Conservation (phyloP, 306 rosid species). For the Cucumis cinereus region DNA sequence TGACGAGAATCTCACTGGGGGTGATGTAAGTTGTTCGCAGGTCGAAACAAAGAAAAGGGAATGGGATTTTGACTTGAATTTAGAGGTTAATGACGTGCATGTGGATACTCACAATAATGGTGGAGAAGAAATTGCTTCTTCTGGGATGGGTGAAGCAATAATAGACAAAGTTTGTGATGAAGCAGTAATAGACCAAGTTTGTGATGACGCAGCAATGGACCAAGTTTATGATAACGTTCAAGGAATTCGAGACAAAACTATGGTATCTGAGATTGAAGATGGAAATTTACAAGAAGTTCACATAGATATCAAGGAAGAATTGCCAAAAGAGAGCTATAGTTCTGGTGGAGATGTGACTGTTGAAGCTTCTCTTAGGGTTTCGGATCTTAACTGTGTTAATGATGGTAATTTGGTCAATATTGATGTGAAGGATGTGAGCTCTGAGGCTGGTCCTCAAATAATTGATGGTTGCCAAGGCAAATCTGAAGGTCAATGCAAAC, state of each 20-base stretch:
- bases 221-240: conserved; percentile 3
- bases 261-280: conserved; percentile 16
- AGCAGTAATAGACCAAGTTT: conserved; percentile 13
- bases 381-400: conserved; percentile 16
- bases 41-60: conserved; percentile 29
- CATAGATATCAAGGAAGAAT: conserved; percentile 22
- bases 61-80: conserved; percentile 68
- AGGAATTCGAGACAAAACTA: conserved; percentile 12
- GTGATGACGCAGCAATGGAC: conserved; percentile 12
- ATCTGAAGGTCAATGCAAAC: conserved; percentile 30
- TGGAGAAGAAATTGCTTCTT: conserved; percentile 18
- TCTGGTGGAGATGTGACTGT: conserved; percentile 23
- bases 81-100: conserved; percentile 53
- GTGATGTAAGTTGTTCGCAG: conserved; percentile 12
- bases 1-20: conserved; percentile 20
- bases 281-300: conserved; percentile 22
- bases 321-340: conserved; percentile 17
- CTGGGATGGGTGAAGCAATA: conserved; percentile 18
- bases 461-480: conserved; percentile 25
- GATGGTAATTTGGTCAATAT: conserved; percentile 24
- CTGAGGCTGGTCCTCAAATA: conserved; percentile 29
- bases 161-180: conserved; percentile 14
- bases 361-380: conserved; percentile 13
- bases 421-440: conserved; percentile 30
- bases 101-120: conserved; percentile 28